Evolutionary conservation across 2,329 filamentous ascomycete species (phyloP), one percentile per base, ranked within the genome.

Genomic region (Paecilomyces dactylethromorphus): DNA sequence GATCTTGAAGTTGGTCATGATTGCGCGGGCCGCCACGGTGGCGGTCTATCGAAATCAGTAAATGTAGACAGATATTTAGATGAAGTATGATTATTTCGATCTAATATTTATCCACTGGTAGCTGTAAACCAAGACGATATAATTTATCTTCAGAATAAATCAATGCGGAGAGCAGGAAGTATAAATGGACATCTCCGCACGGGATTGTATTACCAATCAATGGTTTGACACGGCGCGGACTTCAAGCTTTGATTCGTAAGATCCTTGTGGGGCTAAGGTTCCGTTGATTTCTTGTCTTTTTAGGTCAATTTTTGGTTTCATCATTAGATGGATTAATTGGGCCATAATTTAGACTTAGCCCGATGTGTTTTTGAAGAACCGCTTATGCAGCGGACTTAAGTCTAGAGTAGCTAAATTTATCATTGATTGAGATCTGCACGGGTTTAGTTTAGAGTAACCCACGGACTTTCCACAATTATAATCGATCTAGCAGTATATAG

Each of bases 1-100:
- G 74, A 95, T 89, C 62, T 85, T 84, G 78, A 92, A 90, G 67
- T 86, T 84, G 21, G 87, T 85, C 89, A 92, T 92, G 53, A 7
- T 68, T 51, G 53, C 54, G 35, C 50, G 50, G 50, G 50, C 21
- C 8, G 50, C 50, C 50, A 52, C 50, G 50, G 50, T 52, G 50
- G 22, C 6, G 50, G 13, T n/a, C 13, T 13, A 45, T 45, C 18
- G 4, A 11, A 10, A 1, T 50, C 3, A 50, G 45, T 50, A 50
- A 3, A 8, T 50, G 45, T 24, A 52, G n/a, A 45, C 10, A 5
- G 15, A n/a, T 13, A 39, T 39, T 6, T 5, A 6, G 12, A 15
- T 10, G 15, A 45, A 18, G 32, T 33, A 33, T 33, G 8, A 13
- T 4, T 33, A 33, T 15, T 33, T 33, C 3, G 13, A 2, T 29